A percentile compares a stretch with the other conserved stretches of the same genome.
phyloP scores from a whole-genome alignment of 495 filamentous ascomycete genomes.

The Apiosordaria backusii region DNA sequence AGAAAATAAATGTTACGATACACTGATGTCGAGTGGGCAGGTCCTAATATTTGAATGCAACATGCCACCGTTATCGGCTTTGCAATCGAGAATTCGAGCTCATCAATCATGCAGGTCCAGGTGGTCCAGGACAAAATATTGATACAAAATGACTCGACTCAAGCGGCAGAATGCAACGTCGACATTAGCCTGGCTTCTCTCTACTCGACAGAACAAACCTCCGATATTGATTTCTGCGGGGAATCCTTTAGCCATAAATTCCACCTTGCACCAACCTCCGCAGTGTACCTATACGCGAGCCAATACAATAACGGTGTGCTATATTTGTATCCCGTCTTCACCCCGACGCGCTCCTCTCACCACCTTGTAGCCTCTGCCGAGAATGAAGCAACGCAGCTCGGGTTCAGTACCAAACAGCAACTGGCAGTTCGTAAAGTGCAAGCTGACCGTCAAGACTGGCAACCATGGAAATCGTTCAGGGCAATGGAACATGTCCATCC shows the following conservation, averaged over 20 bases:
- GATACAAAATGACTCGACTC: neutral
- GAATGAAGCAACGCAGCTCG: neutral
- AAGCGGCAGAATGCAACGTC: neutral
- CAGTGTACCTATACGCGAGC: neutral
- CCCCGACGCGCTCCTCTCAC: neutral
- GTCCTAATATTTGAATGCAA: slow-evolving; percentile 5
- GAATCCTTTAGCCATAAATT: slow-evolving; percentile 20
- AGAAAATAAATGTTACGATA: neutral
- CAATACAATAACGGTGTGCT: slow-evolving; percentile 10
- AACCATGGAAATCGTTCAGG: neutral
- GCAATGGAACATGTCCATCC: slow-evolving; percentile 5
- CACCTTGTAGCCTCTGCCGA: neutral
- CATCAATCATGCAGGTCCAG: neutral
- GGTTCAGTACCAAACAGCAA: neutral
- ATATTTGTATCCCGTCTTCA: slow-evolving; percentile 13
- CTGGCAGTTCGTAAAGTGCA: neutral
- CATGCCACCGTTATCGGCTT: neutral
- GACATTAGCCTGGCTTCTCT: slow-evolving; percentile 11
- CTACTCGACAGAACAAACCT: neutral
- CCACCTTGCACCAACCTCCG: neutral
- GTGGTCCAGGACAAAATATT: neutral
- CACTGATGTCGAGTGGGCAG: neutral
- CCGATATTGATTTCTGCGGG: slow-evolving; percentile 12
- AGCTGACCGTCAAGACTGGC: neutral
- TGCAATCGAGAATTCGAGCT: neutral